Conservation (phyloP, 148 eudicot species). For the Heliamphora exappendiculata region DNA sequence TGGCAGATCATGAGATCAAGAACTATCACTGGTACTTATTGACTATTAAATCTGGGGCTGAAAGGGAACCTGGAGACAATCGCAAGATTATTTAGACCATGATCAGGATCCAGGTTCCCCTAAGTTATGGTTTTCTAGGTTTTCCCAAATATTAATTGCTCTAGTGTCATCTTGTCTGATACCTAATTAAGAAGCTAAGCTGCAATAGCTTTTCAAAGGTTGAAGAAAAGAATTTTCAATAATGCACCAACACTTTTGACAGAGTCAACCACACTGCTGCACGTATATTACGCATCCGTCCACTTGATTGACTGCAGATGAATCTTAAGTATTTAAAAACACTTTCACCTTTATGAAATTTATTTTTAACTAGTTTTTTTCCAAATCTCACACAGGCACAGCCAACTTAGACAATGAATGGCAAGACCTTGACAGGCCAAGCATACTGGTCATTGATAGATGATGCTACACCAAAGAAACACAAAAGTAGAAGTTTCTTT, state of each 20-base stretch:
- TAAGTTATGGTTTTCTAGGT: background rate
- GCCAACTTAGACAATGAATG: background rate
- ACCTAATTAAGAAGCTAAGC: too few species aligned
- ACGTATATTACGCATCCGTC: background rate
- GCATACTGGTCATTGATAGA: background rate
- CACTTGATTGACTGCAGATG: background rate
- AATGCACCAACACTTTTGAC: background rate
- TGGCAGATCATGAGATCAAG: constrained; percentile 1
- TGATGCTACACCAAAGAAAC: background rate
- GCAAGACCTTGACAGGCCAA: background rate
- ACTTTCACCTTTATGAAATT: background rate
- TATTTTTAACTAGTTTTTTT: background rate
- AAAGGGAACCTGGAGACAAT: background rate
- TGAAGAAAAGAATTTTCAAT: background rate
- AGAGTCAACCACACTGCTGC: background rate
- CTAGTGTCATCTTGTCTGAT: background rate
- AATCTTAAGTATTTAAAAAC: background rate
- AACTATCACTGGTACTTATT: background rate
- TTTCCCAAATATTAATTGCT: background rate
- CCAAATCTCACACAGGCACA: background rate
- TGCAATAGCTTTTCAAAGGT: background rate
- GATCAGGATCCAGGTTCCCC: background rate
- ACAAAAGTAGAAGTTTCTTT: background rate
- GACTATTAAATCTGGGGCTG: background rate
- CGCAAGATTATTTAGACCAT: background rate